Evolutionary conservation across 169 alveolate species (phyloP).

Genomic region (Cryptosporidium sp.): DNA sequence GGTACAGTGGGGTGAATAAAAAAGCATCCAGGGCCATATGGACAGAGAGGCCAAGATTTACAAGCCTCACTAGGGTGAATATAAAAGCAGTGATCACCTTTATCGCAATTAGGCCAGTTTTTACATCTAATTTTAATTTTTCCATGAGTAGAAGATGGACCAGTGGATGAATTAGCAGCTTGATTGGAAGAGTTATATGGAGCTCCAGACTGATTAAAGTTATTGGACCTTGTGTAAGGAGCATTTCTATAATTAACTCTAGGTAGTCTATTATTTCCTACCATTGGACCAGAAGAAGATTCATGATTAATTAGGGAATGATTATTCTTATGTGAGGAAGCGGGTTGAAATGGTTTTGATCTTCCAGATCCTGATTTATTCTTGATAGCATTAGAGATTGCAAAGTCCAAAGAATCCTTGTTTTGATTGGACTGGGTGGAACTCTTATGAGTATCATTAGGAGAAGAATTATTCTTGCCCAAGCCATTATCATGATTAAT

Average conservation of each 20-base stretch:
- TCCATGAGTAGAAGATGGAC: conserved; percentile 15
- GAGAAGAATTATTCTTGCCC: background rate
- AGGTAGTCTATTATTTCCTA: background rate
- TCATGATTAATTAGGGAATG: conserved; percentile 14
- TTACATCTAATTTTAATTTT: conserved; percentile 67
- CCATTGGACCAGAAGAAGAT: conserved; percentile 41
- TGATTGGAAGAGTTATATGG: conserved; percentile 14
- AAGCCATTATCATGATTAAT: background rate
- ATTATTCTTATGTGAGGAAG: background rate
- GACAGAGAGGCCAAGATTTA: conserved; percentile 68
- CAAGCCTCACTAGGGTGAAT: conserved; percentile 75
- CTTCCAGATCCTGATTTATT: conserved; percentile 49
- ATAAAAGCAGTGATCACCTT: conserved; percentile 70
- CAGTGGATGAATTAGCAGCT: background rate
- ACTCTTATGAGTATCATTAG: background rate
- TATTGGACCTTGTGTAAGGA: conserved; percentile 55
- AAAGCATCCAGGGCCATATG: conserved; percentile 75
- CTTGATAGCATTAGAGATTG: conserved; percentile 72
- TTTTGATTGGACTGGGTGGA: conserved; percentile 13
- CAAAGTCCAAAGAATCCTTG: conserved; percentile 62
- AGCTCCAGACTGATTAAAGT: conserved; percentile 9
- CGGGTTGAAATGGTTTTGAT: background rate
- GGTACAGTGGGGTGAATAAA: conserved; percentile 74
- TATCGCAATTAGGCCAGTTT: conserved; percentile 72
- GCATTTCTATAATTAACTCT: conserved; percentile 59